Conservation (phyloP, 2,329 filamentous ascomycete species). For the Aquanectria penicillioides region DNA sequence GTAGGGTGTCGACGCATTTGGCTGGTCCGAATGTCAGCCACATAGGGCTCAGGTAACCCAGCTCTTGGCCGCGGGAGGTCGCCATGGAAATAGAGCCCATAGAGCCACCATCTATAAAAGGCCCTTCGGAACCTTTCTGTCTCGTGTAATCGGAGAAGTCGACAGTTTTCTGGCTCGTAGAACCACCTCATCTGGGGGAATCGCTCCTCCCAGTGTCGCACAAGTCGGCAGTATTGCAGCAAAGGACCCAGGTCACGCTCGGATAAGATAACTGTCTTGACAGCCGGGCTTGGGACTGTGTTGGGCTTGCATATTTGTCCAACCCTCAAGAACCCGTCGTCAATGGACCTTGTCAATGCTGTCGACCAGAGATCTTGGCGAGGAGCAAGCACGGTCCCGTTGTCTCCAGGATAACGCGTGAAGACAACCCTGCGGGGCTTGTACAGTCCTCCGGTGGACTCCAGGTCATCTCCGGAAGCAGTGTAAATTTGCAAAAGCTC, state of each 20-base stretch:
- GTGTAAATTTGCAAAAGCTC: constrained; percentile 59
- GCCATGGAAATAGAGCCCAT: constrained; percentile 62
- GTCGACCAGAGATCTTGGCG: constrained; percentile 17
- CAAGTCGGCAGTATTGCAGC: constrained; percentile 48
- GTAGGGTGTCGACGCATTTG: constrained; percentile 57
- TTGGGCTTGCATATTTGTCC: constrained; percentile 33
- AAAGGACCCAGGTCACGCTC: constrained; percentile 47
- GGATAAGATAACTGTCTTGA: constrained; percentile 43
- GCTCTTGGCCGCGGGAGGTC: constrained; percentile 50
- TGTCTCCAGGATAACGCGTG: constrained; percentile 48
- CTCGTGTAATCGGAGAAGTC: constrained; percentile 55
- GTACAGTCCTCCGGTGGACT: constrained; percentile 46
- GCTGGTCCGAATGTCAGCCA: constrained; percentile 53
- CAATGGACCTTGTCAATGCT: background rate
- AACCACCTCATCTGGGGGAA: constrained; percentile 60
- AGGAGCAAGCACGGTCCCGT: constrained; percentile 40
- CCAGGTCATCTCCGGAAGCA: constrained; percentile 51
- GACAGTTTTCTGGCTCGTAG: constrained; percentile 55
- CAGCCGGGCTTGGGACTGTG: background rate
- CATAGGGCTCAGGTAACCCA: constrained; percentile 51
- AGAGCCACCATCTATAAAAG: constrained; percentile 65
- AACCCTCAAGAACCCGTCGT: constrained; percentile 35
- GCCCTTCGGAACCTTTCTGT: constrained; percentile 59
- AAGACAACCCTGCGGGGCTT: constrained; percentile 52
- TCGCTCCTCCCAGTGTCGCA: constrained; percentile 51